Conservation (phyloP, 1,139 yeast genomes). For the Nadsonia commutata region DNA sequence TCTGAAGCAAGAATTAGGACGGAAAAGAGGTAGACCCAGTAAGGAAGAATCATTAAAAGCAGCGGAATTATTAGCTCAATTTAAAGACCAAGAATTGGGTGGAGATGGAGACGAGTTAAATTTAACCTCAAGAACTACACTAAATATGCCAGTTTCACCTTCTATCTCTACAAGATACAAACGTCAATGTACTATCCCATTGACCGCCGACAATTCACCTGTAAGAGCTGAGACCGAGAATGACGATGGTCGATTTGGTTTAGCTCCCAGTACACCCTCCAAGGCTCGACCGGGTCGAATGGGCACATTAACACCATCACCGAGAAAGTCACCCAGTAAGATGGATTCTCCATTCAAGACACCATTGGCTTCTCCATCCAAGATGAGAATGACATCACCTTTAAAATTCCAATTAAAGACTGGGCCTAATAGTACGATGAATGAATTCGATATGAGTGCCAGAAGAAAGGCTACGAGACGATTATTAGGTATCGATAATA, state of each 20-base stretch:
- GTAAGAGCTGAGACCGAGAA: neutral
- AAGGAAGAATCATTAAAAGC: neutral
- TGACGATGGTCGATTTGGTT: neutral
- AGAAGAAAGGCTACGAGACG: conserved; percentile 32
- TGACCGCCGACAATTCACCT: neutral
- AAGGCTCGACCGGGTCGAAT: conserved; percentile 3
- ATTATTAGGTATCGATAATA: conserved; percentile 28
- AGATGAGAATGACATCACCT: conserved; percentile 6
- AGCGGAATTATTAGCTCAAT: neutral
- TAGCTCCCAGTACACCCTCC: conserved; percentile 6
- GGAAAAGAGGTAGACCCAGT: neutral
- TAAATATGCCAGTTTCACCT: neutral
- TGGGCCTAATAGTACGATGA: conserved; percentile 5
- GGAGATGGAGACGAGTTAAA: too few relatives aligned
- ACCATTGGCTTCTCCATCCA: conserved; percentile 2
- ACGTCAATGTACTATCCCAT: neutral
- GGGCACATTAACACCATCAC: conserved; percentile 4
- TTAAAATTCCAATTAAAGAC: neutral
- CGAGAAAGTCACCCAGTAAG: conserved; percentile 3
- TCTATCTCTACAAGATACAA: neutral
- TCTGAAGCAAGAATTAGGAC: neutral
- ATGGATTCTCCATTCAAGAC: conserved; percentile 2
- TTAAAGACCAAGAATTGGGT: too few relatives aligned
- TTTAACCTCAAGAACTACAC: neutral
- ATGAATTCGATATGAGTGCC: conserved; percentile 36